Percentiles rank a stretch among this genome's conserved stretches.
phyloP scores from a whole-genome alignment of 148 eudicot species.

The Arctostaphylos glauca region DNA sequence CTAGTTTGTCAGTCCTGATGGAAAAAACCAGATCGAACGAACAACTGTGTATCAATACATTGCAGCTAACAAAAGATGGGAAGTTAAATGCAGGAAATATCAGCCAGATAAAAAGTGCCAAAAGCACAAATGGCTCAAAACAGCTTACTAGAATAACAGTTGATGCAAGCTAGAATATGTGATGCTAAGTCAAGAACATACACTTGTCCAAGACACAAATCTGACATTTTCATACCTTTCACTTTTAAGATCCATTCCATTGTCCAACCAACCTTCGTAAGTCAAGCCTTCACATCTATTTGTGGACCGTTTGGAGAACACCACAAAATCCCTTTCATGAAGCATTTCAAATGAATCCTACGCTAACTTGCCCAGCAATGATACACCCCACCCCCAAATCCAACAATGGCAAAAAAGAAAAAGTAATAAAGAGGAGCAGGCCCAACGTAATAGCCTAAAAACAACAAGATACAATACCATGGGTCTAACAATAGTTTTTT shows the following conservation, averaged over 20 bases:
- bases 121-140: slow-evolving; percentile 1
- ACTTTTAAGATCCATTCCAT: not conserved
- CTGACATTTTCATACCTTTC: not conserved
- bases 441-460: not conserved
- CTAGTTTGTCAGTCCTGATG: not conserved
- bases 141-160: too few relatives aligned
- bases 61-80: not conserved
- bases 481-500: not conserved
- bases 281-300: not conserved
- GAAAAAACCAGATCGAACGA: not conserved
- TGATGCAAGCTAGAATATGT: not conserved
- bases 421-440: not conserved
- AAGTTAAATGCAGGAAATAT: not conserved
- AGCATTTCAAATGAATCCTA: not conserved
- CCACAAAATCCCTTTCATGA: not conserved
- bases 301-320: not conserved
- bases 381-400: not conserved
- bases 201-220: not conserved
- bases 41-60: not conserved
- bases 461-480: not conserved
- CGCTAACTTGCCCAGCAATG: not conserved
- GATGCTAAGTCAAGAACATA: not conserved
- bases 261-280: not conserved
- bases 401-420: not conserved
- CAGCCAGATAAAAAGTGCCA: not conserved